Base-by-base conservation (phyloP, 192 early-diverging fungal species). In the Backusella parvicylindrica region DNA sequence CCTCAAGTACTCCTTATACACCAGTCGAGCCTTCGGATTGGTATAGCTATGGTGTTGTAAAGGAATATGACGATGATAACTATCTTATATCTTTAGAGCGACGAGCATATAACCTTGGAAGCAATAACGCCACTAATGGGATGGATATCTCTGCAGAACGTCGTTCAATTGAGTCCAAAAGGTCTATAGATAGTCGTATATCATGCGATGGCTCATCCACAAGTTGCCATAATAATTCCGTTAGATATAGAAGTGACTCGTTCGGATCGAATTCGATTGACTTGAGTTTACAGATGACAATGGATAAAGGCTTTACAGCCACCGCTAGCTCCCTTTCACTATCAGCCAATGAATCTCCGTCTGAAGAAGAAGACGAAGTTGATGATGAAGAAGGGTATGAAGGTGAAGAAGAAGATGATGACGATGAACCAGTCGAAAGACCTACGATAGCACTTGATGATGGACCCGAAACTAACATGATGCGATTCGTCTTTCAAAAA, bases 41-140 rank as follows among this genome's bases (percentile, higher is more conserved):
- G 60, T 74, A 74, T 33, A 37, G 73, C 30, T 32, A 74, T 21
- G 73, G 73, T 41, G 73, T 74, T 21, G 12, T 74, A 7, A 38
- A 49, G 11, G 13, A 53, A 33, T 74, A 74, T 40, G 64, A 77
- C 6, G 71, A 72, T 30, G 71, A 73, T 8, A 77, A 66, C 21
- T 77, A 77, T 47, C 36, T 77, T 23, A 30, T 41, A 11, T 77
- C 76, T 2, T 36, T 77, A 30, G 76, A 77, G 38, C 64, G 76
- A 49, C 64, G 76, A 66, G 75, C 70, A 15, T 77, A 36, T n/a
- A 68, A 68, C 12, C 36, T 68, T 15, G 66, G 36, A 36, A 37
- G n/a, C 23, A 38, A 23, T 12, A 21, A 26, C 26, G 3, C 13
- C 26, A 28, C 23, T 13, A 60, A 60, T 12, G 53, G 36, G 2